Percentiles rank a stretch among this genome's conserved stretches.
phyloP scores from a whole-genome alignment of 371 early-diverging fungal species.

The Mortierella sp. region DNA sequence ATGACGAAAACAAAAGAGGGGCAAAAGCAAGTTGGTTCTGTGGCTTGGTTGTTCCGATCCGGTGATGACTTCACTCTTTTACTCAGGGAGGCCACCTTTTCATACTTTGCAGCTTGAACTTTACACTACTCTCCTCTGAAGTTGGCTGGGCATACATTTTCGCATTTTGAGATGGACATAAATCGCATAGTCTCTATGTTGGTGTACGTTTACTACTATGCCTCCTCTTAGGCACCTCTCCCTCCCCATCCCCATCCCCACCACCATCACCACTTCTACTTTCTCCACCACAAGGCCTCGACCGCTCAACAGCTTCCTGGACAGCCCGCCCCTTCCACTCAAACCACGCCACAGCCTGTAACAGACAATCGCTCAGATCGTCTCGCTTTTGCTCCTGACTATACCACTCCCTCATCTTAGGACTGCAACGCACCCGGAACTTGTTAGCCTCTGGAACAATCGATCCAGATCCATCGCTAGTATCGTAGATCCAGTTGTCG shows the following conservation, averaged over 20 bases:
- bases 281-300: background rate
- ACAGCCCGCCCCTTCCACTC: conserved; percentile 65
- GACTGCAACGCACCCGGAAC: conserved; percentile 33
- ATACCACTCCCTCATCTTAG: conserved; percentile 59
- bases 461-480: background rate
- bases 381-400: conserved; percentile 72
- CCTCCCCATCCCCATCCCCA: background rate
- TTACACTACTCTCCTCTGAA: no score
- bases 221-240: no score
- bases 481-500: conserved; percentile 52
- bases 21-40: no score
- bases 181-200: no score
- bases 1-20: no score
- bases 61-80: no score
- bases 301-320: conserved; percentile 37
- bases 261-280: background rate
- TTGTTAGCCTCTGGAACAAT: background rate
- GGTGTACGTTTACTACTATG: no score
- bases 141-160: no score
- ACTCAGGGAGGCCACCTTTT: no score
- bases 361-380: conserved; percentile 79
- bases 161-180: no score
- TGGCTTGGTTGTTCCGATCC: no score
- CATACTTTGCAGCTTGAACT: no score
- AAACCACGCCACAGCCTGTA: conserved; percentile 79